Percentiles rank a stretch among this genome's conserved stretches.
Conservation (phyloP, 2,329 filamentous ascomycete species). For the Botryotinia narcissicola region DNA sequence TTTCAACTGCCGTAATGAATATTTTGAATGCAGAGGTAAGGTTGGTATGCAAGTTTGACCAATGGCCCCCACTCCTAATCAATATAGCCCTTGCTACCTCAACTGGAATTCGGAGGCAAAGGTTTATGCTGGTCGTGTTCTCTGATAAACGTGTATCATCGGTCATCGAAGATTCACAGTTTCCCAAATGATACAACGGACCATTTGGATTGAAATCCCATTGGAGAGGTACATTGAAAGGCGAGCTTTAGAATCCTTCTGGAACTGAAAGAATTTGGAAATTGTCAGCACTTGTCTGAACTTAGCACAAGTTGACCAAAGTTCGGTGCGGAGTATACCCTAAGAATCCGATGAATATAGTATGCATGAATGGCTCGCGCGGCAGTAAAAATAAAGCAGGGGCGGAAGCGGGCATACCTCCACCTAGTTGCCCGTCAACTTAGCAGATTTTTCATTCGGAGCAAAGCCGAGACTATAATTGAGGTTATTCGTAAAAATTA, state of each 20-base stretch:
- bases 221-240: not conserved
- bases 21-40: not conserved
- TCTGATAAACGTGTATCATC: not conserved
- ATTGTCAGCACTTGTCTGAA: constrained; percentile 19
- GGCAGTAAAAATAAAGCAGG: constrained; percentile 3
- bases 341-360: constrained; percentile 2
- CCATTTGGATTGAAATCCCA: not conserved
- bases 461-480: not conserved
- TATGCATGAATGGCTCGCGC: constrained; percentile 7
- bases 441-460: not conserved
- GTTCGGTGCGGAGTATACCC: constrained; percentile 6
- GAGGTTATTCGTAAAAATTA: not conserved
- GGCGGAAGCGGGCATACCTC: constrained; percentile 5
- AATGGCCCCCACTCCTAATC: constrained; percentile 8
- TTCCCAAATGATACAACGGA: not conserved
- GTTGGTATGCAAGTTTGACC: not conserved
- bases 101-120: not conserved
- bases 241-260: constrained; percentile 7
- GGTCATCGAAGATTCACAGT: not conserved
- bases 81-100: not conserved
- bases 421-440: constrained; percentile 7
- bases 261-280: not conserved
- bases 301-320: not conserved
- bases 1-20: not conserved
- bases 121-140: not conserved